phyloP scores from a whole-genome alignment of 2,329 filamentous ascomycete species.

The Claviceps purpurea region DNA sequence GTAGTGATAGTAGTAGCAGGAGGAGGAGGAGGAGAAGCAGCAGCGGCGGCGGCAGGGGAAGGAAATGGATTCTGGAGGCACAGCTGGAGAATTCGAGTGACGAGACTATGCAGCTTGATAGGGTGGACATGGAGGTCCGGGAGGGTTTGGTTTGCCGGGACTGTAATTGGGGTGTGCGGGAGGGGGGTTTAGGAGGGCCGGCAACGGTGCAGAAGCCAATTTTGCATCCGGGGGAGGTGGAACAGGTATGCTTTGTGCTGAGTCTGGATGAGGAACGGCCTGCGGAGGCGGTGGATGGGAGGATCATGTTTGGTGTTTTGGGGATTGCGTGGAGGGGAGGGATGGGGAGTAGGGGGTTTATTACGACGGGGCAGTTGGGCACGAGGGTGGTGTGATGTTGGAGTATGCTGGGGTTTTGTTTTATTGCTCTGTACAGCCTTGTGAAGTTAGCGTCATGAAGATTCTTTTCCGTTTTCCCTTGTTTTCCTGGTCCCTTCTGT shows the following conservation, averaged over 20 bases:
- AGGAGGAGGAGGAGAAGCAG: constrained; percentile 6
- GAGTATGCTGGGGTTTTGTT: not conserved
- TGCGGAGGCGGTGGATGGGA: constrained; percentile 36
- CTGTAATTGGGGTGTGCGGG: constrained; percentile 39
- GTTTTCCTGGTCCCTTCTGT: not conserved
- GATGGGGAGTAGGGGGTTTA: constrained; percentile 77
- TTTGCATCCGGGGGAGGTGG: constrained; percentile 48
- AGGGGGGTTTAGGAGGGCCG: not conserved
- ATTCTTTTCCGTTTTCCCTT: not conserved
- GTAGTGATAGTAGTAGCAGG: not conserved
- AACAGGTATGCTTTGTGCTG: constrained; percentile 53
- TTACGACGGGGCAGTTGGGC: constrained; percentile 75
- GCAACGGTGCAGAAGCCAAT: constrained; percentile 30
- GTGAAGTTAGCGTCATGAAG: too few relatives aligned
- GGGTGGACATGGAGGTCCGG: constrained; percentile 41
- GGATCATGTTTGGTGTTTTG: constrained; percentile 63
- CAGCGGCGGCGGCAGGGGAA: constrained; percentile 7
- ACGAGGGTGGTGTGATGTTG: constrained; percentile 24
- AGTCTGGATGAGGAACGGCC: constrained; percentile 9
- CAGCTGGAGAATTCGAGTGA: constrained; percentile 94
- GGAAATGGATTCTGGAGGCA: constrained; percentile 70
- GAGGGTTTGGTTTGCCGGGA: constrained; percentile 36
- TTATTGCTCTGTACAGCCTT: not conserved
- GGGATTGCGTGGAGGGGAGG: constrained; percentile 78
- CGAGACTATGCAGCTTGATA: constrained; percentile 64